phyloP scores from a whole-genome alignment of 345 rosid species.

The Salix udensis region DNA sequence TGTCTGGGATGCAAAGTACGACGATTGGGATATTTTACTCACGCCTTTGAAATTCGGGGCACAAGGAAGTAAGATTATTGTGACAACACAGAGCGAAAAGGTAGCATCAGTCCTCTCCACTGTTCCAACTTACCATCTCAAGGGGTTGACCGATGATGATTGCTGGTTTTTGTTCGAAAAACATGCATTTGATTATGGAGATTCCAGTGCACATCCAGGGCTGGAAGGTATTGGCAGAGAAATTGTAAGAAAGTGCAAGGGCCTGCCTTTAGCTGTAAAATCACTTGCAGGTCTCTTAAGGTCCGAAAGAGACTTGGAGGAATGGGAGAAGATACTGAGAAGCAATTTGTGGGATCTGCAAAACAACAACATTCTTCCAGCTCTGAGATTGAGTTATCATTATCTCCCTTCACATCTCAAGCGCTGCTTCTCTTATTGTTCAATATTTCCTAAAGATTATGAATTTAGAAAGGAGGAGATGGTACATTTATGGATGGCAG shows the following conservation, averaged over 20 bases:
- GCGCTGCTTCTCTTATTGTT: not conserved
- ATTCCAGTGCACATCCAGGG: not conserved
- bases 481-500: conserved; percentile 5
- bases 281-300: not conserved
- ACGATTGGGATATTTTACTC: not conserved
- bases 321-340: not conserved
- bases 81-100: not conserved
- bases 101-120: not conserved
- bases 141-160: not conserved
- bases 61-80: not conserved
- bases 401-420: conserved; percentile 23
- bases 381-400: conserved; percentile 13
- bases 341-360: not conserved
- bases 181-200: not conserved
- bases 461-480: not conserved
- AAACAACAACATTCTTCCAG: not conserved
- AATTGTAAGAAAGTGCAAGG: not conserved
- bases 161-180: not conserved
- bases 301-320: not conserved
- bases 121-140: not conserved
- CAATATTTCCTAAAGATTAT: not conserved
- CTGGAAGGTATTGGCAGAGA: not conserved
- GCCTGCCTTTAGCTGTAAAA: conserved; percentile 5
- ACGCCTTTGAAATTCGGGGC: not conserved
- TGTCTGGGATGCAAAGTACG: not conserved